phyloP scores from a whole-genome alignment of 2,329 filamentous ascomycete genomes.

The Pseudocercospora musae region DNA sequence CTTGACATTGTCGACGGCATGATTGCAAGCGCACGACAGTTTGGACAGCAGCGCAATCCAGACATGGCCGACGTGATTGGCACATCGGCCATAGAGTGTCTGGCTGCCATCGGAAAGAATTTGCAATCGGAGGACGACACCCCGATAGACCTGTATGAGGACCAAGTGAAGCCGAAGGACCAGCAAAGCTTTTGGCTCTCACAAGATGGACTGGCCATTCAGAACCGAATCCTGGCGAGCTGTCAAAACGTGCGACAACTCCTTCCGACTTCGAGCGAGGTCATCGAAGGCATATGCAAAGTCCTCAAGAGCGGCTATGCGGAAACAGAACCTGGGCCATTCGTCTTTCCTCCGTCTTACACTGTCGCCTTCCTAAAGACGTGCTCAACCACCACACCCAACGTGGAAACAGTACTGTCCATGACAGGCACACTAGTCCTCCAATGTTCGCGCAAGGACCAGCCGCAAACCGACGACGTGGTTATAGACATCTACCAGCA shows the following conservation, averaged over 20 bases:
- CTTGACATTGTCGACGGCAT: conserved; percentile 62
- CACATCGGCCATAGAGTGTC: conserved; percentile 60
- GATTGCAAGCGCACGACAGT: conserved; percentile 43
- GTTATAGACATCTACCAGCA: conserved; percentile 57
- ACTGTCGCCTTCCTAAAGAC: conserved; percentile 61
- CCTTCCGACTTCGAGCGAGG: conserved; percentile 61
- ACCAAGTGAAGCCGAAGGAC: conserved; percentile 32
- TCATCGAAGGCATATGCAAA: conserved; percentile 68
- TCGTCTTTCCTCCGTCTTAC: conserved; percentile 66
- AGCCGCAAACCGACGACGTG: conserved; percentile 47
- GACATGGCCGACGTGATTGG: conserved; percentile 45
- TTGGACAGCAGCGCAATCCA: conserved; percentile 34
- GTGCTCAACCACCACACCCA: conserved; percentile 57
- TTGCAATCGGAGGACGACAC: conserved; percentile 66
- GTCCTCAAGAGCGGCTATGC: conserved; percentile 72
- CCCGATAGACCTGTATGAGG: conserved; percentile 64
- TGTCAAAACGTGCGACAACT: conserved; percentile 51
- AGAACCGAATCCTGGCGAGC: conserved; percentile 48
- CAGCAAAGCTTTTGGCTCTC: conserved; percentile 48
- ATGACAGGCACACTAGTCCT: conserved; percentile 66
- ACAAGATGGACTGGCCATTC: conserved; percentile 48
- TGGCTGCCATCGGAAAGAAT: conserved; percentile 68
- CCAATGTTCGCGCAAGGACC: conserved; percentile 38
- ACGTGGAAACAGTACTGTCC: conserved; percentile 66
- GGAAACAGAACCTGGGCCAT: conserved; percentile 70